A percentile compares a stretch with the other conserved stretches of the same genome.
Conservation (phyloP, 2,329 filamentous ascomycete species). For the Dactylellina leptospora region DNA sequence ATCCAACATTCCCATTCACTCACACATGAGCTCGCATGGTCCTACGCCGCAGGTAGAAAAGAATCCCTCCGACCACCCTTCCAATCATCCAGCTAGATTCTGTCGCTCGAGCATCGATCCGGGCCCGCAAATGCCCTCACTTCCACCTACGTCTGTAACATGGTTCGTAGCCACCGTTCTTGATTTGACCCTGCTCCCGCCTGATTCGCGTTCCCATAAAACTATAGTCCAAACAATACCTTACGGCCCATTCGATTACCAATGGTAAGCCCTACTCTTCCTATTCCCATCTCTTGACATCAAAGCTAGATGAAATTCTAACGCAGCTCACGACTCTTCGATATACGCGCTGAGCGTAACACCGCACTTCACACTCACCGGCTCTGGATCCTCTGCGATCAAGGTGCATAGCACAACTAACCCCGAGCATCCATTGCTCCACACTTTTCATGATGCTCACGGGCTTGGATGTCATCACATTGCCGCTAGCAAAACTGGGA, state of each 20-base stretch:
- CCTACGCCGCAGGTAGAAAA: too few species aligned
- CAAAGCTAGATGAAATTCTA: constrained; percentile 48
- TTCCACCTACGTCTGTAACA: too few species aligned
- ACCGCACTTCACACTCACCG: constrained; percentile 77
- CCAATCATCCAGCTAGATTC: too few species aligned
- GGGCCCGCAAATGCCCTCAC: too few species aligned
- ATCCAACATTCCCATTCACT: too few species aligned
- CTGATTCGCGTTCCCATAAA: too few species aligned
- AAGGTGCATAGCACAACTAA: constrained; percentile 79
- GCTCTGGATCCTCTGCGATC: constrained; percentile 82
- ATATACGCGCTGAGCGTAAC: constrained; percentile 86
- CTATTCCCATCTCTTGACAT: constrained; percentile 51
- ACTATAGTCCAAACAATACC: constrained; percentile 99
- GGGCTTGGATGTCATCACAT: constrained; percentile 92
- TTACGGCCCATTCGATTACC: constrained; percentile 89
- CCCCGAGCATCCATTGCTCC: constrained; percentile 76
- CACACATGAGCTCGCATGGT: too few species aligned
- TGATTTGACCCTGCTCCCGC: too few species aligned
- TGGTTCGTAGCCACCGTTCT: too few species aligned
- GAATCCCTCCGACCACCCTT: too few species aligned
- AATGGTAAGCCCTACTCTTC: constrained; percentile 68
- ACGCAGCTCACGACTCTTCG: constrained; percentile 78
- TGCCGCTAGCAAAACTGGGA: constrained; percentile 74
- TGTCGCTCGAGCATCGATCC: too few species aligned
- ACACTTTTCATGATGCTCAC: constrained; percentile 82